These are phyloP conservation scores for Puccinia polysora DNA, from an alignment of 1,284 basidiomycete species.

Conservation along the genomic window DNA sequence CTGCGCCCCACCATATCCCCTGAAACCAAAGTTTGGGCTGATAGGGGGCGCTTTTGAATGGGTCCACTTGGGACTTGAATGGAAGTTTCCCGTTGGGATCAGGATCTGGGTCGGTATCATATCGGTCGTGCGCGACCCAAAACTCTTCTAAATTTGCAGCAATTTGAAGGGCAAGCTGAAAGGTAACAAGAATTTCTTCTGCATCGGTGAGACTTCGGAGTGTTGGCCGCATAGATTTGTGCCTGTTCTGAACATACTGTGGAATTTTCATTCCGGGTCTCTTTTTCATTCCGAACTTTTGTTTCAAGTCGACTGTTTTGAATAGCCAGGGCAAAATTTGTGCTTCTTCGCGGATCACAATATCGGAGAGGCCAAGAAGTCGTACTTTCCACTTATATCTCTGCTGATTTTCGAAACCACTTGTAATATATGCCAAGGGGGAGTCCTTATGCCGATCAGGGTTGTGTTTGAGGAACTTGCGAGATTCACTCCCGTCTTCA, in stretches of 20 bases:
- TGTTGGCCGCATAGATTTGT: neutral
- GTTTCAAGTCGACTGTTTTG: conserved; percentile 15
- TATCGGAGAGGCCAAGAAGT: conserved; percentile 26
- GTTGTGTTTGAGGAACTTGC: neutral
- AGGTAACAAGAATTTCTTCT: neutral
- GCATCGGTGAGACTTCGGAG: neutral
- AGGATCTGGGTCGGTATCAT: conserved; percentile 6
- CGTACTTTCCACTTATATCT: conserved; percentile 24
- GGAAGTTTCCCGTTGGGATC: neutral
- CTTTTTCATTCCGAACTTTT: neutral
- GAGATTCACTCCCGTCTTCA: neutral
- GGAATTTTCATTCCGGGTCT: neutral
- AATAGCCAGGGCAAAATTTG: conserved; percentile 37
- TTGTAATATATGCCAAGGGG: neutral
- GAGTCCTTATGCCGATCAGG: neutral
- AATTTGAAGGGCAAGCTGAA: conserved; percentile 27
- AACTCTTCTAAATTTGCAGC: conserved; percentile 30
- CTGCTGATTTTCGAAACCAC: conserved; percentile 10
- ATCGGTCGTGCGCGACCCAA: conserved; percentile 19
- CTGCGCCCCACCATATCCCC: conserved; percentile 40
- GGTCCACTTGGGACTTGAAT: neutral
- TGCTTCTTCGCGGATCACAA: conserved; percentile 10
- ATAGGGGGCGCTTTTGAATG: neutral
- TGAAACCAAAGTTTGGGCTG: conserved; percentile 26
- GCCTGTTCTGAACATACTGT: neutral